Conservation (phyloP, 257 asterid genomes). For the Ehretia macrophylla region DNA sequence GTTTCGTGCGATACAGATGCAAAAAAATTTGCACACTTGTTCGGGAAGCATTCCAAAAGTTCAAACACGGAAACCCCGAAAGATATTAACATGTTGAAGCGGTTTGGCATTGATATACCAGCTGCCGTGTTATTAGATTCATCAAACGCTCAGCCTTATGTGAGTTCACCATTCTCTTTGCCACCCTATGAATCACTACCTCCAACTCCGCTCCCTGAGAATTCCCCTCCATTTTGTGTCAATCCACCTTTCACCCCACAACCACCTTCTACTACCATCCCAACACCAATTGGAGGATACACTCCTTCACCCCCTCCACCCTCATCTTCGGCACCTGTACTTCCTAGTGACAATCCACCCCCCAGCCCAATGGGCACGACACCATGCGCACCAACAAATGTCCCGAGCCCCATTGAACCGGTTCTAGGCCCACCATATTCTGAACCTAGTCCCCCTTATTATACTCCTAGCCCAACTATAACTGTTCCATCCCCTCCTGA, state of each 20-base stretch:
- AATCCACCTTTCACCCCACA: conserved; percentile 48
- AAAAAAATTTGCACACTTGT: conserved; percentile 17
- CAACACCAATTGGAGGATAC: conserved; percentile 34
- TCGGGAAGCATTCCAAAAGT: conserved; percentile 16
- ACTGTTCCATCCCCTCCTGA: conserved; percentile 32
- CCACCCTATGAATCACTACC: conserved; percentile 82
- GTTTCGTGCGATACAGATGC: too few species aligned
- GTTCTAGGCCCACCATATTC: conserved; percentile 23
- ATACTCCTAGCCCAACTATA: conserved; percentile 42
- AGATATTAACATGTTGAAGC: too few species aligned
- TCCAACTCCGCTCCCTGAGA: conserved; percentile 53
- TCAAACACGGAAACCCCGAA: background rate
- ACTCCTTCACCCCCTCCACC: conserved; percentile 39
- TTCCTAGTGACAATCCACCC: conserved; percentile 18
- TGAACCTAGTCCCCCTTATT: too few species aligned
- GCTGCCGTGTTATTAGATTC: conserved; percentile 31
- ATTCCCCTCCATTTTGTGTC: conserved; percentile 57
- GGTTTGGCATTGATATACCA: conserved; percentile 1
- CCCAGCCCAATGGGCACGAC: conserved; percentile 10
- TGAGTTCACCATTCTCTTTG: conserved; percentile 65
- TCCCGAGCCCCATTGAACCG: conserved; percentile 34
- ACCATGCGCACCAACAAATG: conserved; percentile 27
- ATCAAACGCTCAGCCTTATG: conserved; percentile 47
- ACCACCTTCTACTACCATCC: conserved; percentile 39
- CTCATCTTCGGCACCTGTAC: conserved; percentile 7